phyloP scores from a whole-genome alignment of 495 filamentous ascomycete species.

The Cladorrhinum samala region DNA sequence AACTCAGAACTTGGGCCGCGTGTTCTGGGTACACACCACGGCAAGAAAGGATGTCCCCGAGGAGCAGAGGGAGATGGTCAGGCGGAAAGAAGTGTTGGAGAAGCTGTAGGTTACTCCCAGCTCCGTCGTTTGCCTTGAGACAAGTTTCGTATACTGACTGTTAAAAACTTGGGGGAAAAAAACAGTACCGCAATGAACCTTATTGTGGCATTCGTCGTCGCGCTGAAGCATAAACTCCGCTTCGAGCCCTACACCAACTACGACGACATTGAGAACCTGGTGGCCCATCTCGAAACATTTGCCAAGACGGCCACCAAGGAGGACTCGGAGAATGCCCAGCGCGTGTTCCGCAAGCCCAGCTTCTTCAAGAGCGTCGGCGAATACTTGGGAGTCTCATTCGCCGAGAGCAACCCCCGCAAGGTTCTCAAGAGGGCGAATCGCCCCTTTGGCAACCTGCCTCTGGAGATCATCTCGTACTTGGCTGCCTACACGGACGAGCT shows the following conservation, averaged over 20 bases:
- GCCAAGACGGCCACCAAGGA: conserved; percentile 59
- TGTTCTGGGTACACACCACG: conserved; percentile 69
- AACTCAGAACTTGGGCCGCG: conserved; percentile 66
- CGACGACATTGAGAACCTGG: conserved; percentile 53
- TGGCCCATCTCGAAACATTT: conserved; percentile 60
- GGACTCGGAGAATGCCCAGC: conserved; percentile 36
- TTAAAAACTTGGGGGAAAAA: not conserved
- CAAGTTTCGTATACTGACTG: no score
- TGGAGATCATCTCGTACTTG: conserved; percentile 71
- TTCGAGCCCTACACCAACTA: conserved; percentile 82
- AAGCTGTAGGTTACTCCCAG: conserved; percentile 48
- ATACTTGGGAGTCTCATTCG: conserved; percentile 65
- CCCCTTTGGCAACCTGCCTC: conserved; percentile 65
- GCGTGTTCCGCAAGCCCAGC: conserved; percentile 28
- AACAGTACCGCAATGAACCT: conserved; percentile 69
- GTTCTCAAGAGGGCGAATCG: conserved; percentile 57
- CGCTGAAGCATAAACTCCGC: conserved; percentile 81
- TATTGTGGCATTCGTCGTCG: conserved; percentile 66
- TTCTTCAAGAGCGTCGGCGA: conserved; percentile 61
- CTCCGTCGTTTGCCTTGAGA: not conserved
- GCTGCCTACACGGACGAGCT: conserved; percentile 58
- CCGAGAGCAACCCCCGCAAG: conserved; percentile 67
- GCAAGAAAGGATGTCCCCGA: conserved; percentile 52
- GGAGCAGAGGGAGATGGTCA: conserved; percentile 27
- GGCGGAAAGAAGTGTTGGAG: conserved; percentile 63